phyloP scores from a whole-genome alignment of 176 grass and related monocot genomes.

The Avena sativa region DNA sequence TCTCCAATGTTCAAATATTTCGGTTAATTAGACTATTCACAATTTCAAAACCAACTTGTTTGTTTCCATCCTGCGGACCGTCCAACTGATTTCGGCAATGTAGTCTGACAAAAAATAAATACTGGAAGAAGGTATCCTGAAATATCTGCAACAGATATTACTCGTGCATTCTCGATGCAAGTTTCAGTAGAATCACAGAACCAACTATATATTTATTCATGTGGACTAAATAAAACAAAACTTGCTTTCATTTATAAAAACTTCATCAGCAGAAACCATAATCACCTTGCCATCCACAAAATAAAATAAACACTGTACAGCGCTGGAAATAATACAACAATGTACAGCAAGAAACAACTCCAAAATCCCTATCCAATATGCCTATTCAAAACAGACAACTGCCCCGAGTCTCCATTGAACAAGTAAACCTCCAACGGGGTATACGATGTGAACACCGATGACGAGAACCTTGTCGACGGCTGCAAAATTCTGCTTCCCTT shows the following conservation, averaged over 20 bases:
- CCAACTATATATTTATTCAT: not conserved
- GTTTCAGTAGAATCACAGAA: not conserved
- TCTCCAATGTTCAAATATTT: not conserved
- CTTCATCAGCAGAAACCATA: not conserved
- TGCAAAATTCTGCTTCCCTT: conserved; percentile 92
- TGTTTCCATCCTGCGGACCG: too few species aligned
- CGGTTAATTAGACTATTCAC: not conserved
- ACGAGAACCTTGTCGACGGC: conserved; percentile 64
- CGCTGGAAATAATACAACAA: not conserved
- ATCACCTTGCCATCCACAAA: not conserved
- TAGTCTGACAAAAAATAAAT: not conserved
- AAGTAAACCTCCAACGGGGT: conserved; percentile 85
- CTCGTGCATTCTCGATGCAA: not conserved
- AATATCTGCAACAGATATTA: not conserved
- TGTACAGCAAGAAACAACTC: not conserved
- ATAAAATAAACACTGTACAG: conserved; percentile 42
- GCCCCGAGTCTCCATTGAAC: conserved; percentile 91
- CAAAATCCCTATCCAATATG: conserved; percentile 56
- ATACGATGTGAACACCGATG: conserved; percentile 41
- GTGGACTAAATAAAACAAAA: not conserved
- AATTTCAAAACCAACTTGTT: not conserved
- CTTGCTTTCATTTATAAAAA: not conserved
- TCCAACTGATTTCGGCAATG: not conserved
- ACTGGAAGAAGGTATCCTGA: not conserved
- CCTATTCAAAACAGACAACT: conserved; percentile 82